Conservation (phyloP, 352 stramenopile species). For the Peronospora destructor region DNA sequence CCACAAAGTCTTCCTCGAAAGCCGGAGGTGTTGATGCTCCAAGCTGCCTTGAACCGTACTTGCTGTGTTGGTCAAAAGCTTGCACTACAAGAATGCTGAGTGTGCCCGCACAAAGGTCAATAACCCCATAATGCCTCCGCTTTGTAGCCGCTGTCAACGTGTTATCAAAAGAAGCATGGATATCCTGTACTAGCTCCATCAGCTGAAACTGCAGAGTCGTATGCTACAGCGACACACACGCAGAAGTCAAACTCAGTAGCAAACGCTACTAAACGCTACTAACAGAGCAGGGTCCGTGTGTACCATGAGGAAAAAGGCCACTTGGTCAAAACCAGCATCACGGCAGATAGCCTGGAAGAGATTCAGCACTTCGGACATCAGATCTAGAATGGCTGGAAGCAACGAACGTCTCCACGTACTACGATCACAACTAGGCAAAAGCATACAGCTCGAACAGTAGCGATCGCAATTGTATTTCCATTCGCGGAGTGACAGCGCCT, state of each 20-base stretch:
- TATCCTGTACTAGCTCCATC: constrained; percentile 32
- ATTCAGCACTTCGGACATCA: constrained; percentile 31
- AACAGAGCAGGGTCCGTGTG: not conserved
- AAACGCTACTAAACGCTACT: not conserved
- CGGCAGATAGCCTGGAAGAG: constrained; percentile 33
- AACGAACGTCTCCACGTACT: constrained; percentile 29
- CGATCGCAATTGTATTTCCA: constrained; percentile 30
- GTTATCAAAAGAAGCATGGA: constrained; percentile 22
- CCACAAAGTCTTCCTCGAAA: constrained; percentile 16
- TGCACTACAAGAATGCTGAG: constrained; percentile 23
- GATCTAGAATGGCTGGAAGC: constrained; percentile 34
- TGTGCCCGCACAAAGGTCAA: constrained; percentile 23
- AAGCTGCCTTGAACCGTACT: constrained; percentile 5
- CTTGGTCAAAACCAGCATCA: constrained; percentile 14
- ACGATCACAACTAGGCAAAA: constrained; percentile 11
- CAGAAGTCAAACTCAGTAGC: not conserved
- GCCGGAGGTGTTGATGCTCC: constrained; percentile 2
- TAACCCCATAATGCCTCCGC: constrained; percentile 27
- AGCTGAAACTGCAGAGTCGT: constrained; percentile 38
- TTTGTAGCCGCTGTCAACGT: constrained; percentile 3
- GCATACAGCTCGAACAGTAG: constrained; percentile 27
- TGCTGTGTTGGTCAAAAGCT: constrained; percentile 11
- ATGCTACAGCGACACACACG: constrained; percentile 23
- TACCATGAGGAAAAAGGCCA: constrained; percentile 32
- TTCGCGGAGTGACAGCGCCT: constrained; percentile 38